A percentile compares a stretch with the other conserved stretches of the same genome.
phyloP scores from a whole-genome alignment of 352 stramenopile species.

The Thalassiosira ordinaria region DNA sequence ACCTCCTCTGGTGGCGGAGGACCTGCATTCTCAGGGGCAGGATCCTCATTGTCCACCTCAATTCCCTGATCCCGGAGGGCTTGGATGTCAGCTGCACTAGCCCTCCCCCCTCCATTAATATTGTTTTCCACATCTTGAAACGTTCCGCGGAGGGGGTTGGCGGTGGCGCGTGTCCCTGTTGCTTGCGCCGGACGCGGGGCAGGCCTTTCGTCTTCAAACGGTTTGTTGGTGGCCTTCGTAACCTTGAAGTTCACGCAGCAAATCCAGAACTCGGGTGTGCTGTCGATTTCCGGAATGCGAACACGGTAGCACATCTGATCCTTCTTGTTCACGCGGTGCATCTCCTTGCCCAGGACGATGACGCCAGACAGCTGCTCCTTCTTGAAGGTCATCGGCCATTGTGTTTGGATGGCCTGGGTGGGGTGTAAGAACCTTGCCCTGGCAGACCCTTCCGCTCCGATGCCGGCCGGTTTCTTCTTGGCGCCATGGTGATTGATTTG shows the following conservation, averaged over 20 bases:
- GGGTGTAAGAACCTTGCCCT: slow-evolving; percentile 11
- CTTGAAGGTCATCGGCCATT: background rate
- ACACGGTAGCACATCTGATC: slow-evolving; percentile 6
- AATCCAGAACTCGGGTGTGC: background rate
- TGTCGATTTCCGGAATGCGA: slow-evolving; percentile 14
- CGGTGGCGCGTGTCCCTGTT: too few species aligned
- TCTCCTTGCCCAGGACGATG: background rate
- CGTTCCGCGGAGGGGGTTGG: too few species aligned
- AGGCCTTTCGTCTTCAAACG: background rate
- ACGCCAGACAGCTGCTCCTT: background rate
- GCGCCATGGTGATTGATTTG: too few species aligned
- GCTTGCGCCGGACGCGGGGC: too few species aligned
- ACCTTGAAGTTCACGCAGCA: slow-evolving; percentile 13
- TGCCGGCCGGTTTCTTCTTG: too few species aligned
- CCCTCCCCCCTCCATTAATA: too few species aligned
- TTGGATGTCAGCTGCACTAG: background rate
- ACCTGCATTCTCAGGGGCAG: slow-evolving; percentile 8
- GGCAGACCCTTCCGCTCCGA: background rate
- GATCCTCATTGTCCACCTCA: slow-evolving; percentile 14
- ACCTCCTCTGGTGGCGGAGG: background rate
- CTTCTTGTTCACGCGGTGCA: background rate
- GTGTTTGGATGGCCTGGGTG: background rate
- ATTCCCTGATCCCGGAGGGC: background rate
- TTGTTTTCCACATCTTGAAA: too few species aligned
- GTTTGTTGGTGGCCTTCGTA: background rate